Evolutionary conservation across 768 basidiomycete genomes (phyloP), one percentile per base, ranked within the genome.

Genomic region (Phallus indusiatus): DNA sequence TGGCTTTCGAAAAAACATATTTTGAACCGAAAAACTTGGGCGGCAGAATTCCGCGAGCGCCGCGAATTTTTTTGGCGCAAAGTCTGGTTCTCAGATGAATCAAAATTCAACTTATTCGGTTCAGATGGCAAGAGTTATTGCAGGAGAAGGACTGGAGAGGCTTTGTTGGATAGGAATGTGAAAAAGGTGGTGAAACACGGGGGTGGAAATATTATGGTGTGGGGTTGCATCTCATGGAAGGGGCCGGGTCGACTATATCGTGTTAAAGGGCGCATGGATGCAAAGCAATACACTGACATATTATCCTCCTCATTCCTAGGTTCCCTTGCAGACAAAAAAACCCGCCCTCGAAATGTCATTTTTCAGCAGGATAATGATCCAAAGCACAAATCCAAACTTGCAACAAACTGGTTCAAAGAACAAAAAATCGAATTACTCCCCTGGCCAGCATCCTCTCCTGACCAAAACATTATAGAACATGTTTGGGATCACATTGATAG

Each of bases 341-440:
- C 71, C 33, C 24, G 62, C 28, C 57, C 33, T 12, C 17, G 53
- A 4, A 34, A 65, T 54, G 57, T 64, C 53, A 63, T 66, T 54
- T 74, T 72, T 55, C 69, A 71, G 54, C 73, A 76, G 20, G 72
- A 76, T 59, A 73, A 72, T 49, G 64, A 74, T 64, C 72, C 67
- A 9, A 76, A 74, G 63, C 74, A 75, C 64, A 74, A 64, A 1
- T 62, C 66, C 17, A 63, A 64, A 46, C 17, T 68, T 14, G 66
- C 64, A 7, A 24, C 60, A n/a, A 54, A 47, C 1, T 75, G 71
- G 70, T 71, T 76, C 53, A 7, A 47, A 11, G 54, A 70, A 14
- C 60, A 74, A 20, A 34, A 68, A 28, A 36, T 74, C 21, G 24
- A 65, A 47, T 47, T 65, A 10, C 57, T 76, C 8, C n/a, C 24